phyloP scores from a whole-genome alignment of 177 flowering plant genomes.

The Vitis hybrid region DNA sequence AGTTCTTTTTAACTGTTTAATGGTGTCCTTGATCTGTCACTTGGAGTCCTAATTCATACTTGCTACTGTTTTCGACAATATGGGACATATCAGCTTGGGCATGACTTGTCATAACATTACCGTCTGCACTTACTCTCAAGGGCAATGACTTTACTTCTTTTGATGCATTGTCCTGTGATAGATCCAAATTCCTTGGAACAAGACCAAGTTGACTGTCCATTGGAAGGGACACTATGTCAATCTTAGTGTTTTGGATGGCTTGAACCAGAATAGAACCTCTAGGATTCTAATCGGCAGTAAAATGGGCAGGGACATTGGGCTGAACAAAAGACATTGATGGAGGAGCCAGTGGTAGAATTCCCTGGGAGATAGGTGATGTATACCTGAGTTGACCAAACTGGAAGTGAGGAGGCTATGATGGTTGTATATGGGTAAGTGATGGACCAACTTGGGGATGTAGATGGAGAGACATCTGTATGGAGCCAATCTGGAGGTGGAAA shows the following conservation, averaged over 20 bases:
- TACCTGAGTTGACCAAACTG: slow-evolving; percentile 95
- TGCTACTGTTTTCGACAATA: no score
- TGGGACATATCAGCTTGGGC: no score
- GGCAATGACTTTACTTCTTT: slow-evolving; percentile 24
- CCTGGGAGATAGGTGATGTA: slow-evolving; percentile 80
- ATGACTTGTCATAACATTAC: no score
- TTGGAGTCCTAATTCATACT: no score
- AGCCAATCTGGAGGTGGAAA: slow-evolving; percentile 64
- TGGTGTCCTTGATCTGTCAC: no score
- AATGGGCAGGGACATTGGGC: slow-evolving; percentile 51
- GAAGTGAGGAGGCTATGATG: slow-evolving; percentile 74
- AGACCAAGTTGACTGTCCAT: slow-evolving; percentile 30
- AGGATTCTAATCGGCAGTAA: slow-evolving; percentile 43
- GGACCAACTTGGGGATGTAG: slow-evolving; percentile 75
- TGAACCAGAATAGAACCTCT: slow-evolving; percentile 37
- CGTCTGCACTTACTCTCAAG: slow-evolving; percentile 1
- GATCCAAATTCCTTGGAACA: slow-evolving; percentile 29
- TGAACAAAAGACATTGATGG: slow-evolving; percentile 68
- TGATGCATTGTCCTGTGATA: slow-evolving; percentile 26
- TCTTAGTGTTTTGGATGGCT: slow-evolving; percentile 38
- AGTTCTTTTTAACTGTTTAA: no score
- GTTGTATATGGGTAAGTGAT: slow-evolving; percentile 65
- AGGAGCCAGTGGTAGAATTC: slow-evolving; percentile 66
- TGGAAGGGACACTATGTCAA: slow-evolving; percentile 18
- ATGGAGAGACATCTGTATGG: slow-evolving; percentile 97